phyloP scores from a whole-genome alignment of 768 basidiomycete species.

The Boletus coccyginus region DNA sequence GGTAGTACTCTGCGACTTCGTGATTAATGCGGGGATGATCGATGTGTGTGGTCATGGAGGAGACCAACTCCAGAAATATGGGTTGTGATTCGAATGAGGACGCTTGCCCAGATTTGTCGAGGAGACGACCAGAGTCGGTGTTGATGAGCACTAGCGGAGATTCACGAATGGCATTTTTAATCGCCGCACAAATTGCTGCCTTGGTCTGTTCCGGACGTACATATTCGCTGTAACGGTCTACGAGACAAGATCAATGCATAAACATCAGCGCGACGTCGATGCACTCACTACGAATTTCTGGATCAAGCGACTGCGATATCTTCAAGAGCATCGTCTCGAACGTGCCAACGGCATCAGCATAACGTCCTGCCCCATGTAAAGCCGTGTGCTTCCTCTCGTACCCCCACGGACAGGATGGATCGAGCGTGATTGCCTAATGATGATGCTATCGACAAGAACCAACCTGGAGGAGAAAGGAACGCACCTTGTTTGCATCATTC shows the following conservation, averaged over 20 bases:
- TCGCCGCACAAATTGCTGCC: neutral
- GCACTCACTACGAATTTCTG: neutral
- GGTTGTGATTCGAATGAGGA: slow-evolving; percentile 1
- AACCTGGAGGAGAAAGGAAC: neutral
- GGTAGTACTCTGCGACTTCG: neutral
- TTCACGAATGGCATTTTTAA: slow-evolving; percentile 1
- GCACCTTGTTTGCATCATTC: neutral
- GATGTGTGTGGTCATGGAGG: slow-evolving; percentile 1
- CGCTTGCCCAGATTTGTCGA: neutral
- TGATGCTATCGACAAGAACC: neutral
- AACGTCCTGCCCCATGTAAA: neutral
- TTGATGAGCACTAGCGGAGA: slow-evolving; percentile 4
- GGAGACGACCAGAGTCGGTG: neutral
- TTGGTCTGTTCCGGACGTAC: neutral
- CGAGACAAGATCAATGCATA: neutral
- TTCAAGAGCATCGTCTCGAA: slow-evolving; percentile 4
- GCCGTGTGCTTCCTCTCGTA: neutral
- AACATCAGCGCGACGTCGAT: neutral
- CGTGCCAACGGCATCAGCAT: neutral
- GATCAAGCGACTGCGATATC: neutral
- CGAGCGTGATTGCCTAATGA: neutral
- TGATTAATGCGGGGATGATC: neutral
- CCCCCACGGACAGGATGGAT: neutral
- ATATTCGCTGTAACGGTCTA: neutral
- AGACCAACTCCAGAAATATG: neutral